These are phyloP conservation scores for Tetrahymena thermophila DNA, from an alignment of 73 alveolate species.

Conservation along the genomic window DNA sequence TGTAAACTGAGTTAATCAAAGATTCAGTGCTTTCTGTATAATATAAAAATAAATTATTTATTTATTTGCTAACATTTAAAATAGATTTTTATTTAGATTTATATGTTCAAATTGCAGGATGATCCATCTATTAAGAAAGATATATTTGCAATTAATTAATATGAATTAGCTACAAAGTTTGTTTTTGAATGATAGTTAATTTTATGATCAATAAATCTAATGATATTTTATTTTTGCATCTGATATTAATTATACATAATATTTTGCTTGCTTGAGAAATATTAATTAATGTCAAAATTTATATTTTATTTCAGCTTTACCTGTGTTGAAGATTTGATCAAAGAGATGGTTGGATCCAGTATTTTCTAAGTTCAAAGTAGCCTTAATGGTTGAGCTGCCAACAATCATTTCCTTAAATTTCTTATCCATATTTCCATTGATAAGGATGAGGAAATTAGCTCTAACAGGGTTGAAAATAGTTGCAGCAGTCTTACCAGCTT, in stretches of 20 bases:
- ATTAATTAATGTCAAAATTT: not conserved
- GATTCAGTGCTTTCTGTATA: not conserved
- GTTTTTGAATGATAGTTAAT: not conserved
- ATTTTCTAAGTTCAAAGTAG: not conserved
- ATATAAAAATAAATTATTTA: not conserved
- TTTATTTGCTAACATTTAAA: not conserved
- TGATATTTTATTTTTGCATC: not conserved
- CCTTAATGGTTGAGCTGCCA: not conserved
- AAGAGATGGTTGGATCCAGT: not conserved
- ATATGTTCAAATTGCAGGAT: no score
- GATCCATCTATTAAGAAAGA: not conserved
- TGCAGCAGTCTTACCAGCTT: not conserved
- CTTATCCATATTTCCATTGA: not conserved
- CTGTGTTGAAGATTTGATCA: not conserved
- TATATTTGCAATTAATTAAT: not conserved
- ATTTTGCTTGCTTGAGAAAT: not conserved
- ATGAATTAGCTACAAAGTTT: not conserved
- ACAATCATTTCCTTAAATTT: not conserved
- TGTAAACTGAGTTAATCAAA: not conserved
- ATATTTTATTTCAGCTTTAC: not conserved
- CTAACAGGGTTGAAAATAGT: not conserved
- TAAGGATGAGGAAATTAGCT: not conserved
- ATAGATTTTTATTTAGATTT: not conserved
- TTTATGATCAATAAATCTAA: not conserved
- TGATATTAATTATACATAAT: not conserved